These are phyloP conservation scores for Gossypium turneri DNA, from an alignment of 345 rosid genomes.

Conservation along the genomic window DNA sequence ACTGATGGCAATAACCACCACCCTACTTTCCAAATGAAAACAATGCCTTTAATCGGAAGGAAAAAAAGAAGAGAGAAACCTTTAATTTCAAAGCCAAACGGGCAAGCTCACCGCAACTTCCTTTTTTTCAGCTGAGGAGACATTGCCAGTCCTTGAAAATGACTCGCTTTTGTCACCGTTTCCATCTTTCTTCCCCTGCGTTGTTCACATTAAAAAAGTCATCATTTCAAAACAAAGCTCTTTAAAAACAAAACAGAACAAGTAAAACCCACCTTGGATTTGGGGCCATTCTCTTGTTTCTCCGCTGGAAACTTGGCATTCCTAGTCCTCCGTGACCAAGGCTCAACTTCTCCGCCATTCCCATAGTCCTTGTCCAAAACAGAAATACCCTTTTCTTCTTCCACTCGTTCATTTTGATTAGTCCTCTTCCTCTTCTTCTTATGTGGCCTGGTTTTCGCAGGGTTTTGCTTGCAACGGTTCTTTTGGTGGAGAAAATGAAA, in stretches of 20 bases:
- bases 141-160: no score
- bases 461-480: neutral
- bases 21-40: neutral
- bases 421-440: neutral
- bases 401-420: neutral
- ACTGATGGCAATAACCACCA: slow-evolving; percentile 42
- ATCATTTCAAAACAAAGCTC: neutral
- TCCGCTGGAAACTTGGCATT: neutral
- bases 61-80: neutral
- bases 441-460: neutral
- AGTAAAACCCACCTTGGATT: neutral
- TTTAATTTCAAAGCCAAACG: neutral
- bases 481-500: neutral
- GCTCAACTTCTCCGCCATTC: neutral
- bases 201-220: neutral
- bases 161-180: no score
- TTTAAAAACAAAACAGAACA: neutral
- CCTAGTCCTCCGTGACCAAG: neutral
- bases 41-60: neutral
- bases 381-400: neutral
- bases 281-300: neutral
- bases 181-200: no score
- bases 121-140: neutral
- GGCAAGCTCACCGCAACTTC: neutral
- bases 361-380: no score